Percentiles rank a stretch among this genome's conserved stretches.
phyloP scores from a whole-genome alignment of 768 basidiomycete species.

The Russula sp. region DNA sequence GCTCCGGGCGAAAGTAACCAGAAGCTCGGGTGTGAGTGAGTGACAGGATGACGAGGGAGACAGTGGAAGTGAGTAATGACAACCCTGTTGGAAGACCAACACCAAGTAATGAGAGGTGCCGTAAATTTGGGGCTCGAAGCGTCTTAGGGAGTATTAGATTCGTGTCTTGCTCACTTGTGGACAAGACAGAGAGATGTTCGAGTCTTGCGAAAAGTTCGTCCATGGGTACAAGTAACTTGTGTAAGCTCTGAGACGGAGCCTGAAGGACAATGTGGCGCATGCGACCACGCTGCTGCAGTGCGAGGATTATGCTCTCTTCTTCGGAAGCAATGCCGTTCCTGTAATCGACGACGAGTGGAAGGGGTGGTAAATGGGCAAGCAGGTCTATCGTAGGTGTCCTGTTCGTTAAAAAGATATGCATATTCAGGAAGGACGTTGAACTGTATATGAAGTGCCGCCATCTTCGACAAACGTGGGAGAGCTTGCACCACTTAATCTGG shows the following conservation, averaged over 20 bases:
- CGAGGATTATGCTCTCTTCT: background rate
- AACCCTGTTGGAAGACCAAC: background rate
- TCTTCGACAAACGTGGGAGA: constrained; percentile 7
- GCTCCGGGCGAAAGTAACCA: background rate
- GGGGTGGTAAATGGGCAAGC: background rate
- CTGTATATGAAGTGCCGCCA: background rate
- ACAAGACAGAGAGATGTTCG: background rate
- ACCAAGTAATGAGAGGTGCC: background rate
- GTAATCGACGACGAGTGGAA: constrained; percentile 4
- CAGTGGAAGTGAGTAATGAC: background rate
- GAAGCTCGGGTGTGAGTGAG: background rate
- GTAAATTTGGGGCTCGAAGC: background rate
- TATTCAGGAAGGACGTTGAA: background rate
- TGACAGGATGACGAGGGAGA: background rate
- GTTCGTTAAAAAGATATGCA: background rate
- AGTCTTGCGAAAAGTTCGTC: background rate
- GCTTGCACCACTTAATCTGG: constrained; percentile 4
- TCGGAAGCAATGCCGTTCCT: background rate
- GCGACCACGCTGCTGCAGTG: background rate
- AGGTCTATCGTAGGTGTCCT: background rate
- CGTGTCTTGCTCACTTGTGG: background rate
- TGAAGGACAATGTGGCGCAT: background rate
- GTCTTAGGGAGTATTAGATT: background rate
- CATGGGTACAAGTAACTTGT: background rate
- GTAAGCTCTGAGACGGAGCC: background rate